Percentiles rank a stretch among this genome's conserved stretches.
These are phyloP conservation scores for Diaporthe nobilis DNA, from an alignment of 2,329 filamentous ascomycete species.

Conservation along the genomic window DNA sequence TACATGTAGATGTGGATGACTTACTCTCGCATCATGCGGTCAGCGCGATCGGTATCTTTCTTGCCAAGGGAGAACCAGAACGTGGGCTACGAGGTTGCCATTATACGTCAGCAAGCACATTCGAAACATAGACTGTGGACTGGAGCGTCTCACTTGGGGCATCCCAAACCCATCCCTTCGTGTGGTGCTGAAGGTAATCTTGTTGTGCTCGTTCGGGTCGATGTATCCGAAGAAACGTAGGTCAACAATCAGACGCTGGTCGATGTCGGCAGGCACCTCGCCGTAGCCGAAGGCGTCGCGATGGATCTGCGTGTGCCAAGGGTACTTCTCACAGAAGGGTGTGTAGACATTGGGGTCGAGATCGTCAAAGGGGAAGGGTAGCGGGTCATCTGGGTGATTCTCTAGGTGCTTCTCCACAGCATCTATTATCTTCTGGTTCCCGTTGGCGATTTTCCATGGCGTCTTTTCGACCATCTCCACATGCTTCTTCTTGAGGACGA, in stretches of 20 bases:
- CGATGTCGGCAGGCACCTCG: slow-evolving; percentile 42
- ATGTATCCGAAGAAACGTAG: slow-evolving; percentile 44
- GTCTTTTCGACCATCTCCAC: slow-evolving; percentile 37
- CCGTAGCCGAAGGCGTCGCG: slow-evolving; percentile 48
- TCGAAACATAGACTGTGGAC: neutral
- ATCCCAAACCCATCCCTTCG: slow-evolving; percentile 14
- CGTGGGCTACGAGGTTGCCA: slow-evolving; percentile 38
- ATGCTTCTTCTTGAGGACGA: slow-evolving; percentile 44
- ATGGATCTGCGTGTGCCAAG: slow-evolving; percentile 49
- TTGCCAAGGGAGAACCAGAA: slow-evolving; percentile 41
- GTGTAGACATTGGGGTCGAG: slow-evolving; percentile 42
- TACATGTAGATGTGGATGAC: slow-evolving; percentile 20
- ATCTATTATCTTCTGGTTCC: neutral
- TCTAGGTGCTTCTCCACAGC: neutral
- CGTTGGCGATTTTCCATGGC: neutral
- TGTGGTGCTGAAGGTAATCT: slow-evolving; percentile 24
- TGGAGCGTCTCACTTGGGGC: neutral
- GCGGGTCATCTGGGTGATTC: slow-evolving; percentile 34
- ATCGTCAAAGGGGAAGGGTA: slow-evolving; percentile 43
- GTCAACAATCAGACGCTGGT: slow-evolving; percentile 46
- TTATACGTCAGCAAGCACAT: slow-evolving; percentile 32
- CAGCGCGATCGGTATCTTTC: slow-evolving; percentile 40
- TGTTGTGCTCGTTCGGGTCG: slow-evolving; percentile 40
- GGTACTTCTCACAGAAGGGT: slow-evolving; percentile 41
- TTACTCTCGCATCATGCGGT: slow-evolving; percentile 47